Evolutionary conservation across 306 rosid species (phyloP).

Genomic region (Pterocarpus macrocarpus): DNA sequence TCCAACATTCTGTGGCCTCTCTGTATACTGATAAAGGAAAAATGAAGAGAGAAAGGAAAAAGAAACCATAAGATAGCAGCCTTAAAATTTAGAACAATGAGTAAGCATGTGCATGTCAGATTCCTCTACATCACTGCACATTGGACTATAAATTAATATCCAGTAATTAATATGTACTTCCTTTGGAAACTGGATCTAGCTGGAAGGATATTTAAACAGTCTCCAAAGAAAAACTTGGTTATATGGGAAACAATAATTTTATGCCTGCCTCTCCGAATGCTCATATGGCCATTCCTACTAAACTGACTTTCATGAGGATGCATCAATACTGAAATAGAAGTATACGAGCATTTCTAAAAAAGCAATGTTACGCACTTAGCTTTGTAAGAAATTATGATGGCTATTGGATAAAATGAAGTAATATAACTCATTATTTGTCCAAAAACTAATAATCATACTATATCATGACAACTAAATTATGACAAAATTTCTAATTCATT

Average conservation of each 20-base stretch:
- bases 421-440: too few species aligned
- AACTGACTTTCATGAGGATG: neutral
- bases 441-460: too few species aligned
- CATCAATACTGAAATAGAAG: neutral
- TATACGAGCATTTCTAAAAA: too few species aligned
- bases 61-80: slow-evolving; percentile 19
- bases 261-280: neutral
- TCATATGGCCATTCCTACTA: neutral
- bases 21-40: slow-evolving; percentile 29
- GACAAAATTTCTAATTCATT: too few species aligned
- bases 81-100: slow-evolving; percentile 13
- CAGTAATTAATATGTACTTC: neutral
- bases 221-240: neutral
- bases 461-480: too few species aligned
- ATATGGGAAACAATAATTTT: neutral
- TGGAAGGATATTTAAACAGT: neutral
- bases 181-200: neutral
- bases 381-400: too few species aligned
- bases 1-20: slow-evolving; percentile 21
- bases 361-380: too few species aligned
- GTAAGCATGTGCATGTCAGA: slow-evolving; percentile 37
- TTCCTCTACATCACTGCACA: slow-evolving; percentile 13
- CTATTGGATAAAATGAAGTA: too few species aligned
- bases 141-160: neutral
- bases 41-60: slow-evolving; percentile 29